These are phyloP conservation scores for Pulicaria dysenterica DNA, from an alignment of 129 eudicot genomes.

Conservation along the genomic window DNA sequence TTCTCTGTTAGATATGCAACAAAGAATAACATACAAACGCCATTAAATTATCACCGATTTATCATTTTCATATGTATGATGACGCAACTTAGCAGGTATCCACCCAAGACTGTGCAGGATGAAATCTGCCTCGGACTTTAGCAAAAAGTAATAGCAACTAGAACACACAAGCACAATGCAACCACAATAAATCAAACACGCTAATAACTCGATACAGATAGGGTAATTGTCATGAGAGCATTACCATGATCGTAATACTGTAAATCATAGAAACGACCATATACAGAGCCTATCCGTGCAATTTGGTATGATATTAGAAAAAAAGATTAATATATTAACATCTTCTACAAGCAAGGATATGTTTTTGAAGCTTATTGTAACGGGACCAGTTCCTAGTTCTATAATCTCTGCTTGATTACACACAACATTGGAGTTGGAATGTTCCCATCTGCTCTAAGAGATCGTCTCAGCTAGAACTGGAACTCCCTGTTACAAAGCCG, in stretches of 20 bases:
- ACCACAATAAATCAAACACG: slow-evolving; percentile 13
- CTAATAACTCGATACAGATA: not conserved
- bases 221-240: slow-evolving; percentile 23
- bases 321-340: slow-evolving; percentile 36
- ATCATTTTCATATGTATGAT: too few relatives aligned
- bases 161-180: not conserved
- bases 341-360: slow-evolving; percentile 38
- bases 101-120: not conserved
- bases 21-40: not conserved
- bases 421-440: slow-evolving; percentile 26
- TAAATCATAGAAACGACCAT: slow-evolving; percentile 29
- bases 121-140: not conserved
- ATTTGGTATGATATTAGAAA: slow-evolving; percentile 14
- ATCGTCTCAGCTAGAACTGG: slow-evolving; percentile 40
- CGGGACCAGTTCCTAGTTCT: slow-evolving; percentile 32
- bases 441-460: slow-evolving; percentile 10
- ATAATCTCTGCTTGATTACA: slow-evolving; percentile 37
- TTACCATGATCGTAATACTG: slow-evolving; percentile 23
- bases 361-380: slow-evolving; percentile 36
- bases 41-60: too few relatives aligned
- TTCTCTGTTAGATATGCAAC: not conserved
- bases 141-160: not conserved
- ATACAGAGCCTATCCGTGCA: slow-evolving; percentile 33
- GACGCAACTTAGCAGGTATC: not conserved
- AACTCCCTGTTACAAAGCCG: slow-evolving; percentile 44